Evolutionary conservation across 805 yeast genomes (phyloP).

Genomic region (Yarrowia porcina): DNA sequence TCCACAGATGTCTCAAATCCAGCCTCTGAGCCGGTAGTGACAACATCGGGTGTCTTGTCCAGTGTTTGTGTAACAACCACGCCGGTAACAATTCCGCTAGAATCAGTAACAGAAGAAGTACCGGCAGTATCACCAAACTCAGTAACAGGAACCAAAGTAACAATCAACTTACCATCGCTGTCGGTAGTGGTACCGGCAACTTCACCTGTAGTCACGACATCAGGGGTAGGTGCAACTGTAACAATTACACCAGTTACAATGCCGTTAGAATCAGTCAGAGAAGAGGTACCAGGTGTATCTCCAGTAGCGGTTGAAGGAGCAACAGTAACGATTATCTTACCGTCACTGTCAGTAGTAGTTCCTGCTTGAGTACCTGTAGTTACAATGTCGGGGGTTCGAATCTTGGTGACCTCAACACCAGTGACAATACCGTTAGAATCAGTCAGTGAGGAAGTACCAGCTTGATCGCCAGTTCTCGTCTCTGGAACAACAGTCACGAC

Average conservation of each 20-base stretch:
- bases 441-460: not conserved
- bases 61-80: no score
- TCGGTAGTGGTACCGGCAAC: not conserved
- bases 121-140: not conserved
- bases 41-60: no score
- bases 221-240: no score
- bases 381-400: not conserved
- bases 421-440: not conserved
- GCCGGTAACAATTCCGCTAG: no score
- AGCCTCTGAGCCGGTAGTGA: no score
- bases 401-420: not conserved
- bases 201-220: no score
- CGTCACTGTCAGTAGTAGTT: no score
- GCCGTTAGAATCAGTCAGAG: no score
- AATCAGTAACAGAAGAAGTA: not conserved
- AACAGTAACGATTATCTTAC: not conserved
- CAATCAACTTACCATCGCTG: no score
- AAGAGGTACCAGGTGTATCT: no score
- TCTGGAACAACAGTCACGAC: not conserved
- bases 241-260: no score
- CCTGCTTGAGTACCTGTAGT: not conserved
- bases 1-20: no score
- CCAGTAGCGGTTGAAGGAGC: not conserved
- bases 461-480: not conserved
- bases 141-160: not conserved